Evolutionary conservation across 1,284 basidiomycete species (phyloP).

Genomic region (Rhodotorula sp.): DNA sequence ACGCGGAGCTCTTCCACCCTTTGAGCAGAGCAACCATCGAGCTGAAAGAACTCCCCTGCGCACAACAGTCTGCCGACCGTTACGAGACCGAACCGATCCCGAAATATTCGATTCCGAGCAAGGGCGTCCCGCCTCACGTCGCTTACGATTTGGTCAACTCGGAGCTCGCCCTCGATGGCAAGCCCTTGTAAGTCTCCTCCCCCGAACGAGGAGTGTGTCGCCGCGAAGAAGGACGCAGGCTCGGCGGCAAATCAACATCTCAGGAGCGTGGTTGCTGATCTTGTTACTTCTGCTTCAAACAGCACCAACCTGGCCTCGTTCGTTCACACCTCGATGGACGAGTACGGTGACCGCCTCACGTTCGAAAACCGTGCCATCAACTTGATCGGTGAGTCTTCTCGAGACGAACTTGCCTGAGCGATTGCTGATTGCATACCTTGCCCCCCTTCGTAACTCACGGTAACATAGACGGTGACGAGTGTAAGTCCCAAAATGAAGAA

Average conservation of each 20-base stretch:
- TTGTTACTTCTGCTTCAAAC: too few relatives aligned
- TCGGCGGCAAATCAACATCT: neutral
- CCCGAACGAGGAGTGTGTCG: neutral
- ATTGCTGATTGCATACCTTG: neutral
- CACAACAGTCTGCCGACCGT: neutral
- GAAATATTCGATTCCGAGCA: slow-evolving; percentile 18
- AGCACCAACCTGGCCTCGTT: slow-evolving; percentile 72
- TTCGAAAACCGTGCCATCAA: slow-evolving; percentile 12
- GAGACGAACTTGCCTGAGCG: too few relatives aligned
- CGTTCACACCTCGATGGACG: slow-evolving; percentile 47
- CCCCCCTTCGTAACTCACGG: neutral
- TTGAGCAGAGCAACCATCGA: too few relatives aligned
- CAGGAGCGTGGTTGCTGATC: neutral
- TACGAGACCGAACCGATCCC: slow-evolving; percentile 14
- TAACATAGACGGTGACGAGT: slow-evolving; percentile 1
- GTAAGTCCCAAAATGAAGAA: neutral
- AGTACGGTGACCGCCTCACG: slow-evolving; percentile 13
- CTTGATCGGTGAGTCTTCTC: slow-evolving; percentile 2
- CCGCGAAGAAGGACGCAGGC: neutral
- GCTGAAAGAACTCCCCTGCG: too few relatives aligned
- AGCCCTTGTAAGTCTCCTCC: slow-evolving; percentile 49
- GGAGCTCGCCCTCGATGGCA: slow-evolving; percentile 76
- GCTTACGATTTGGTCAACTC: slow-evolving; percentile 81
- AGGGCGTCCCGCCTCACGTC: neutral
- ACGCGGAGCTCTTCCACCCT: too few relatives aligned